Evolutionary conservation across 306 rosid species (phyloP).

Genomic region (Vigna reflexopilosa): DNA sequence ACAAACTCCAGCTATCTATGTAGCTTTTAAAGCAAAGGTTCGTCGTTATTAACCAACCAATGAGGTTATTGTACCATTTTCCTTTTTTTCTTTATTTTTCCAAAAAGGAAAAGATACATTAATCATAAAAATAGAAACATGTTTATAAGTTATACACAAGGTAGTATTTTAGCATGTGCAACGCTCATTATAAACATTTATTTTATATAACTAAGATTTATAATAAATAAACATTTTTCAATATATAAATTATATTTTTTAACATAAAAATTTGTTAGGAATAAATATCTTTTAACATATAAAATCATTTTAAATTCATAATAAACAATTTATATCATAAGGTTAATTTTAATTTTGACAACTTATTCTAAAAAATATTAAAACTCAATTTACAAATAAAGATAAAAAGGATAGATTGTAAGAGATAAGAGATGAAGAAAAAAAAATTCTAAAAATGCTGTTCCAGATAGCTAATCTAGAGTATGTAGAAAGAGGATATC

Average conservation of each 20-base stretch:
- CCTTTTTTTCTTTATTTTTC: not conserved
- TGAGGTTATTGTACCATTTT: not conserved
- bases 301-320: too few species aligned
- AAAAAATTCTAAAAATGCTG: not conserved
- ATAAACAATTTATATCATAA: not conserved
- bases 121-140: conserved; percentile 5
- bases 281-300: too few species aligned
- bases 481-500: not conserved
- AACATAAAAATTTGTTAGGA: too few species aligned
- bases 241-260: too few species aligned
- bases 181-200: not conserved
- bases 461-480: not conserved
- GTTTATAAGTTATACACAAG: conserved; percentile 16
- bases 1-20: not conserved
- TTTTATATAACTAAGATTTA: too few species aligned
- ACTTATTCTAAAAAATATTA: too few species aligned
- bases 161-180: not conserved
- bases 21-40: not conserved
- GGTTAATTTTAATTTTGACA: not conserved
- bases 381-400: too few species aligned
- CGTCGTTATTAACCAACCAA: conserved; percentile 13
- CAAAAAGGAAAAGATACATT: not conserved
- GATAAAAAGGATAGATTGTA: too few species aligned
- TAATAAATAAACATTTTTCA: too few species aligned
- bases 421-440: not conserved